Conservation (phyloP, 140 eudicot genomes). For the Oenanthe javanica region DNA sequence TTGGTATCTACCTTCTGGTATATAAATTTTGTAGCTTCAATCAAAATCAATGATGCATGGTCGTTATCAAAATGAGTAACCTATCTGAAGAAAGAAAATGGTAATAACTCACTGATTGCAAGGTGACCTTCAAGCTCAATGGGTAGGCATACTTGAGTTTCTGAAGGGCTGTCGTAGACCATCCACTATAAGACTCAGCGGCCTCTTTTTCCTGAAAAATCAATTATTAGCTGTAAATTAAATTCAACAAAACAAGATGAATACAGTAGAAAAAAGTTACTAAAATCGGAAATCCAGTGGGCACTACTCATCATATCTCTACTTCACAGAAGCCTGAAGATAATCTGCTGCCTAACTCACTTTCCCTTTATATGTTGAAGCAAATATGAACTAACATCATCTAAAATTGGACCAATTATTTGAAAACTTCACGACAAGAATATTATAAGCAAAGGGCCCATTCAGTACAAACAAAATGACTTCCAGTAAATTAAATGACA, state of each 20-base stretch:
- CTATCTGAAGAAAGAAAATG: background rate
- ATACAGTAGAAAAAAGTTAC: background rate
- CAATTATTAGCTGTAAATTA: background rate
- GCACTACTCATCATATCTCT: background rate
- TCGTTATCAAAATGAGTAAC: background rate
- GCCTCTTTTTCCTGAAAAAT: conserved; percentile 34
- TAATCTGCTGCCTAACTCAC: background rate
- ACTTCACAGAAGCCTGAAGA: background rate
- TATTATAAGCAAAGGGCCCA: too few relatives aligned
- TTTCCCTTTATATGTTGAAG: background rate
- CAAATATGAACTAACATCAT: background rate
- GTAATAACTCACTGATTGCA: conserved; percentile 68
- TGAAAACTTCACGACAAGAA: too few relatives aligned
- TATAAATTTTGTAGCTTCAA: conserved; percentile 27
- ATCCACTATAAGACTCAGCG: conserved; percentile 35
- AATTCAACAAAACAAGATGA: background rate
- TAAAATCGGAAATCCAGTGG: background rate
- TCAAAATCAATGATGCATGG: background rate
- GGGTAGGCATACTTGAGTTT: conserved; percentile 80
- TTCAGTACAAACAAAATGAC: too few relatives aligned
- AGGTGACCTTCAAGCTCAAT: conserved; percentile 75
- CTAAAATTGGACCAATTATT: background rate
- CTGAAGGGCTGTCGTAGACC: conserved; percentile 45
- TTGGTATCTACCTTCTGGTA: conserved; percentile 81
- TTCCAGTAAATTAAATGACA: too few relatives aligned